Evolutionary conservation across 225 moss, liverwort and hornwort genomes (phyloP).

Genomic region (Sphagnum contortum): DNA sequence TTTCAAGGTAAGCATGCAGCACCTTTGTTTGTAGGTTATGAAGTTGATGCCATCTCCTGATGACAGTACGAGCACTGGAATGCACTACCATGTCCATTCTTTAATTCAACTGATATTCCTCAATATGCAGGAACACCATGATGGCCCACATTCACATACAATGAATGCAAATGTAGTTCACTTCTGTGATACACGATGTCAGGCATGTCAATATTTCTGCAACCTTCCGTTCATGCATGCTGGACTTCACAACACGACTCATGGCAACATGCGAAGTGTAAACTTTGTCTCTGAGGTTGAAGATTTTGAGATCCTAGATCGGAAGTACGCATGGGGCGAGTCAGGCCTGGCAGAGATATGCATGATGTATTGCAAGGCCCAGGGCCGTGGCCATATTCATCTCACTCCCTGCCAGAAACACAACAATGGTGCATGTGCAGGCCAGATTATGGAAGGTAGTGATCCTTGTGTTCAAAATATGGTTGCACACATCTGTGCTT

Average conservation of each 20-base stretch:
- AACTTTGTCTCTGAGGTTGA: slow-evolving; percentile 23
- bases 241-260: slow-evolving; percentile 21
- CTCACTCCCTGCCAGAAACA: slow-evolving; percentile 15
- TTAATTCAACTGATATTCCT: no score
- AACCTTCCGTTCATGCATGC: slow-evolving; percentile 18
- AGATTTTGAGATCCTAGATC: slow-evolving; percentile 26
- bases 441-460: slow-evolving; percentile 9
- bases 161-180: slow-evolving; percentile 8
- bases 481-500: no score
- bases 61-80: no score
- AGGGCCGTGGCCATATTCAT: slow-evolving; percentile 34
- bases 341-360: slow-evolving; percentile 38
- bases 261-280: slow-evolving; percentile 28
- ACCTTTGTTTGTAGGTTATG: no score
- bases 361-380: slow-evolving; percentile 35
- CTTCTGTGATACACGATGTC: slow-evolving; percentile 24
- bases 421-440: slow-evolving; percentile 3
- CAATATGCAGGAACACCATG: slow-evolving; percentile 2
- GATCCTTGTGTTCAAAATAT: neutral
- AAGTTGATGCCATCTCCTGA: no score
- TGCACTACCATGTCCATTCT: no score
- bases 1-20: slow-evolving; percentile 1
- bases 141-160: slow-evolving; percentile 5
- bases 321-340: slow-evolving; percentile 42
- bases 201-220: slow-evolving; percentile 33